Evolutionary conservation across 2,329 filamentous ascomycete species (phyloP), one percentile per base, ranked within the genome.

Genomic region (Talaromyces islandicus): DNA sequence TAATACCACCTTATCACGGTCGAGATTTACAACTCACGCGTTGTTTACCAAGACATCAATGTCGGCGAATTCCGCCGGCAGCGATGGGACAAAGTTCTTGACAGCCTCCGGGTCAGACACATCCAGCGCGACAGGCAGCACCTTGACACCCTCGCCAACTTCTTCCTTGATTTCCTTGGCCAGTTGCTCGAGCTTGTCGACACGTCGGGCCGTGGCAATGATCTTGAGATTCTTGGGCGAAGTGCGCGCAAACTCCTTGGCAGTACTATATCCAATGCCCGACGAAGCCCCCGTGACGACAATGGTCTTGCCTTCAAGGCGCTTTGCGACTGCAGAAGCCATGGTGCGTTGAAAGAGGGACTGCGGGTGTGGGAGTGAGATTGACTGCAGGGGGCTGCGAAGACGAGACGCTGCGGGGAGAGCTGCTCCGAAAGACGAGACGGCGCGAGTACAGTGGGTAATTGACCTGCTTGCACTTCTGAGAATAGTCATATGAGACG

Each of bases 21-120:
- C 10, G 21, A 21, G 81, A 24, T 19, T n/a, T 21, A 5, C n/a
- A 46, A 88, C 73, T 59, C 76, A 95, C 91, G 93, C 93, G 81
- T 97, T 97, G 79, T 99, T 99, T 27, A 99, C 91, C 62, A 99
- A 78, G 2, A 97, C 83, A 73, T 97, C 85, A 65, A 97, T 89
- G 27, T 91, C 86, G 73, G 84, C 86, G 79, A 91, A 97, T 71
- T 92, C 92, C 63, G 86, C 85, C 0, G 93, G 92, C 68, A 97
- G 76, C 46, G 80, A 83, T 1, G 76, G 78, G 12, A 97, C 87
- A 70, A 97, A 93, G 46, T 77, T 78, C 57, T 82, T 81, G 4
- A 97, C 83, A 70, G 94, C 87, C 3, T 87, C 84, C 0, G 90
- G 81, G 61, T 89, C 88, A 79, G 89, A 92, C 58, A 99, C 88